Conservation (phyloP, 2,329 filamentous ascomycete genomes). For the Botryosphaeria dothidea region DNA sequence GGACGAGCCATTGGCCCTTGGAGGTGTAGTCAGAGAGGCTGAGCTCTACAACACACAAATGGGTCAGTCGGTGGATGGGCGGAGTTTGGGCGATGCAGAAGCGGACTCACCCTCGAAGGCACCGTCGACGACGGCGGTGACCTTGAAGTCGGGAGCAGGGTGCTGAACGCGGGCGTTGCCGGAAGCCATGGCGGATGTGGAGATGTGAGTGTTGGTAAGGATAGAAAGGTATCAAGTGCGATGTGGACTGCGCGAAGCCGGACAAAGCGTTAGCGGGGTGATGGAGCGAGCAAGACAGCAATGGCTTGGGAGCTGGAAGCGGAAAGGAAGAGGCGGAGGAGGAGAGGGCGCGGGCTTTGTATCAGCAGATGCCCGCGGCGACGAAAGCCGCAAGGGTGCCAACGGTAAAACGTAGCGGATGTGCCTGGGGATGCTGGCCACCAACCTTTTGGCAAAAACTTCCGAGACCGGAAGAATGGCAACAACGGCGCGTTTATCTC, state of each 20-base stretch:
- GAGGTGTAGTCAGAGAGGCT: constrained; percentile 41
- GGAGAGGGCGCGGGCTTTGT: constrained; percentile 16
- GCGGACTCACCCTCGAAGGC: constrained; percentile 38
- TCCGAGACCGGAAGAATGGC: constrained; percentile 9
- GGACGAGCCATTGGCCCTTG: constrained; percentile 59
- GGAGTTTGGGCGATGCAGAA: neutral
- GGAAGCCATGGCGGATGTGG: constrained; percentile 31
- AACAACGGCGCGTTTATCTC: constrained; percentile 1
- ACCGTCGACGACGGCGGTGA: constrained; percentile 42
- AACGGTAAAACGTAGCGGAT: constrained; percentile 3
- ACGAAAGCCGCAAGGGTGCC: neutral
- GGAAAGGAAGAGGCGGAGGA: neutral
- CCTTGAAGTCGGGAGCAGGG: constrained; percentile 39
- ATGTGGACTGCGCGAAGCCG: neutral
- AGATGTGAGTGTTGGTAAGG: neutral
- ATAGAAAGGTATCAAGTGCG: constrained; percentile 1
- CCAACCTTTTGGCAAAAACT: constrained; percentile 6
- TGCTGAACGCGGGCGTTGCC: constrained; percentile 43
- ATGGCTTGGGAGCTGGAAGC: neutral
- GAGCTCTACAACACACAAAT: constrained; percentile 30
- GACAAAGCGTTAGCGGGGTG: constrained; percentile 2
- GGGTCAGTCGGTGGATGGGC: neutral
- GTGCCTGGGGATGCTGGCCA: constrained; percentile 7
- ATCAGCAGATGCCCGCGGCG: constrained; percentile 30
- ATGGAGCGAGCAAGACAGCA: neutral